These are phyloP conservation scores for Petasospora rhodanensis DNA, from an alignment of 1,139 yeast species.

Conservation along the genomic window DNA sequence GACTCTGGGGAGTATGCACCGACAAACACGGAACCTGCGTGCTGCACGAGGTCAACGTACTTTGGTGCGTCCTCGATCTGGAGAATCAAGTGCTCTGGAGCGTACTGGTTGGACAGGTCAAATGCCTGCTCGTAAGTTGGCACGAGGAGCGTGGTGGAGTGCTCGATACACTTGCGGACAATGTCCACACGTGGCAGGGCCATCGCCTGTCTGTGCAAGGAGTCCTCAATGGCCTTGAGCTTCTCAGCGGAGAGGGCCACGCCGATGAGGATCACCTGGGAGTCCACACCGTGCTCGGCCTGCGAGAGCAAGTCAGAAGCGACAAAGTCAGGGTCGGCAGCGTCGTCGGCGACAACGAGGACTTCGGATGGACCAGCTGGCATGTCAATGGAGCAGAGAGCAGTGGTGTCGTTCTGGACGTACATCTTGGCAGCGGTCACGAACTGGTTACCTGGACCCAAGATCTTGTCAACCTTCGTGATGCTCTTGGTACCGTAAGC, in stretches of 20 bases:
- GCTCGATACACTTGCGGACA: slow-evolving; percentile 86
- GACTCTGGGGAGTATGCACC: slow-evolving; percentile 97
- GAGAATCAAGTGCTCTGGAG: slow-evolving; percentile 94
- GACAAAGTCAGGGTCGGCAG: slow-evolving; percentile 90
- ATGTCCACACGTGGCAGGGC: slow-evolving; percentile 91
- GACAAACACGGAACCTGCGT: slow-evolving; percentile 95
- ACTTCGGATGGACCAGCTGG: slow-evolving; percentile 99
- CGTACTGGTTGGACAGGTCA: slow-evolving; percentile 79
- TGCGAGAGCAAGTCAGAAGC: slow-evolving; percentile 94
- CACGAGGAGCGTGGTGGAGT: slow-evolving; percentile 76
- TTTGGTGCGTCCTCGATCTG: slow-evolving; percentile 75
- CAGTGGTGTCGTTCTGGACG: slow-evolving; percentile 92
- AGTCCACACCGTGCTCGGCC: slow-evolving; percentile 98
- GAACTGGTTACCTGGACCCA: slow-evolving; percentile 98
- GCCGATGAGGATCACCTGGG: slow-evolving; percentile 91
- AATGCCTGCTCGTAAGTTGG: slow-evolving; percentile 72
- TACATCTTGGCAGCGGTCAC: slow-evolving; percentile 99
- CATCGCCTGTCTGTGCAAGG: slow-evolving; percentile 78
- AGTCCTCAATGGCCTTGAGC: slow-evolving; percentile 66
- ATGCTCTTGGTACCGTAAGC: slow-evolving; percentile 95
- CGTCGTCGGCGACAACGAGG: slow-evolving; percentile 80
- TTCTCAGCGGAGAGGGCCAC: slow-evolving; percentile 60
- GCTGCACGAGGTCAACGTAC: slow-evolving; percentile 69
- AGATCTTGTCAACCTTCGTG: slow-evolving; percentile 90
- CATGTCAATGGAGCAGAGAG: slow-evolving; percentile 95